Percentiles rank a stretch among this genome's conserved stretches.
Conservation (phyloP, 106 monocot species). For the Allium cepa region DNA sequence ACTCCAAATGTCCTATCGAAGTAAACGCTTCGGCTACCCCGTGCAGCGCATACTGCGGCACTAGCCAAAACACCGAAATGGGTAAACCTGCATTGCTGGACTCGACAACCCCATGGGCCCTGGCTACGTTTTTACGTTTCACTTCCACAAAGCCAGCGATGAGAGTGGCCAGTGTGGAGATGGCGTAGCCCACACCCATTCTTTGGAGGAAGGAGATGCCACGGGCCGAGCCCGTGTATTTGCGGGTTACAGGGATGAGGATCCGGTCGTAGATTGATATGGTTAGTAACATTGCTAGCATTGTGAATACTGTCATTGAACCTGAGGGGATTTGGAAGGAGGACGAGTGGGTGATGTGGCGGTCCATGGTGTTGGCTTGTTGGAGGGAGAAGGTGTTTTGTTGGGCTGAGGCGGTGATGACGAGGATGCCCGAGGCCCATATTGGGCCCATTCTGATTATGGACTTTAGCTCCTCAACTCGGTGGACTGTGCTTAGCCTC, state of each 20-base stretch:
- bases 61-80: constrained; percentile 66
- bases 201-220: constrained; percentile 72
- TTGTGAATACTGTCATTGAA: constrained; percentile 79
- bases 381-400: constrained; percentile 78
- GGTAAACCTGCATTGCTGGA: background rate
- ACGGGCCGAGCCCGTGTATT: constrained; percentile 50
- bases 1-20: constrained; percentile 75
- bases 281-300: constrained; percentile 58
- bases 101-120: background rate
- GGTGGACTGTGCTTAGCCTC: constrained; percentile 75
- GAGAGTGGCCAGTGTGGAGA: constrained; percentile 46
- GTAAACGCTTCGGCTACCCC: constrained; percentile 71
- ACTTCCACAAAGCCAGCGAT: constrained; percentile 63
- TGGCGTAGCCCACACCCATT: constrained; percentile 60
- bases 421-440: constrained; percentile 77
- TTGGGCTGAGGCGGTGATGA: constrained; percentile 64
- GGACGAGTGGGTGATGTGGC: constrained; percentile 37
- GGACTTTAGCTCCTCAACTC: constrained; percentile 83
- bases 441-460: constrained; percentile 78
- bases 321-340: constrained; percentile 72
- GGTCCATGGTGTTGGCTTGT: constrained; percentile 87
- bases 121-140: constrained; percentile 11
- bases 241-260: constrained; percentile 53
- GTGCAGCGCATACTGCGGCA: constrained; percentile 79
- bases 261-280: constrained; percentile 75